phyloP scores from a whole-genome alignment of 2,329 filamentous ascomycete genomes.

The Incumbomyces delicatus region DNA sequence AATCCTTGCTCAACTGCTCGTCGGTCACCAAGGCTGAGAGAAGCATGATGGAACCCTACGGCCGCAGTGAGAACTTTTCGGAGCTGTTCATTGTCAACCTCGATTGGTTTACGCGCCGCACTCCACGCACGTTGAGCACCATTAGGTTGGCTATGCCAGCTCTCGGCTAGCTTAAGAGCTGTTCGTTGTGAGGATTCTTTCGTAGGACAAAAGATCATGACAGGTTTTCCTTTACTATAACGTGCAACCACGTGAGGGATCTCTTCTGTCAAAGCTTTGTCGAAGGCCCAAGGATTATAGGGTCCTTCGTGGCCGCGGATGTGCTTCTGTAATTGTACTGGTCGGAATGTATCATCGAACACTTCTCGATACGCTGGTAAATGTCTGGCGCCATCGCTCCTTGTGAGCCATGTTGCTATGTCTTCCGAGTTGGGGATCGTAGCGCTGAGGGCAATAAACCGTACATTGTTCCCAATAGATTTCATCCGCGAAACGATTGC shows the following conservation, averaged over 20 bases:
- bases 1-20: conserved; percentile 58
- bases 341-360: conserved; percentile 72
- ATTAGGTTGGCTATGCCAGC: conserved; percentile 48
- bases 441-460: conserved; percentile 72
- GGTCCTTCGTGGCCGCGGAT: conserved; percentile 60
- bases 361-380: conserved; percentile 56
- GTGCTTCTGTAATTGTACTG: conserved; percentile 65
- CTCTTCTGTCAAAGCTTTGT: conserved; percentile 56
- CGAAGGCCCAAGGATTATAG: conserved; percentile 67
- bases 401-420: conserved; percentile 70
- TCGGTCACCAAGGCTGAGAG: conserved; percentile 56
- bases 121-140: conserved; percentile 52
- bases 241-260: conserved; percentile 57
- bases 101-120: conserved; percentile 42
- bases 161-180: conserved; percentile 55
- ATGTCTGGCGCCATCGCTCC: conserved; percentile 47
- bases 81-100: conserved; percentile 51
- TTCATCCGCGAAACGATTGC: conserved; percentile 84
- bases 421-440: conserved; percentile 76
- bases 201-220: conserved; percentile 76
- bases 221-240: conserved; percentile 61
- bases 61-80: conserved; percentile 46
- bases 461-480: conserved; percentile 61
- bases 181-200: conserved; percentile 60
- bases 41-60: conserved; percentile 76